These are phyloP conservation scores for Podila verticillata DNA, from an alignment of 192 early-diverging fungal genomes.

Conservation along the genomic window DNA sequence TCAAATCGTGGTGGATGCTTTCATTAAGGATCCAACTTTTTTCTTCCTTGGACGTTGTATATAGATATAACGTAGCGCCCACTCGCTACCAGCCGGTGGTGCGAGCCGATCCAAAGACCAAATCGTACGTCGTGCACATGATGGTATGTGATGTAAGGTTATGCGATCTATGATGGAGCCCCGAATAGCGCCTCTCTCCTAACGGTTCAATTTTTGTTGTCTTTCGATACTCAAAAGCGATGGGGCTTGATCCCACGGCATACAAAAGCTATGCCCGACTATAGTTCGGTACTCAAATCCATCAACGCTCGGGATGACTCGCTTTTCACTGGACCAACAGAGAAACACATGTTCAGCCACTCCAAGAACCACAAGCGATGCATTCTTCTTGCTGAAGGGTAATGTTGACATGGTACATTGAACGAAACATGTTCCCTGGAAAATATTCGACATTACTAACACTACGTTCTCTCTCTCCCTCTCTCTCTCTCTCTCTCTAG, in stretches of 20 bases:
- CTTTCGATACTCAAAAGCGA: conserved; percentile 22
- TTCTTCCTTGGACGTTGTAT: conserved; percentile 1
- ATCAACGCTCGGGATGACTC: conserved; percentile 68
- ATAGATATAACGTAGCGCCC: conserved; percentile 61
- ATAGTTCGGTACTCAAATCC: conserved; percentile 43
- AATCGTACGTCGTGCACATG: conserved; percentile 47
- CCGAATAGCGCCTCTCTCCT: no score
- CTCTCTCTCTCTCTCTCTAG: conserved; percentile 9
- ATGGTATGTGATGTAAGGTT: conserved; percentile 40
- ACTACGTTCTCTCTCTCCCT: neutral
- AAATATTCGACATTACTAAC: neutral
- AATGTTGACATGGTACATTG: neutral
- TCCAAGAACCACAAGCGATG: conserved; percentile 61
- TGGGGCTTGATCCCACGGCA: conserved; percentile 65
- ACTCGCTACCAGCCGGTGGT: conserved; percentile 56
- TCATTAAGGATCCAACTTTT: neutral
- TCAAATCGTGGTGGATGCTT: neutral
- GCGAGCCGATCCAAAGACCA: conserved; percentile 17
- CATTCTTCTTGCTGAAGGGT: conserved; percentile 65
- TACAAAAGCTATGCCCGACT: conserved; percentile 52
- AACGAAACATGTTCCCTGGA: neutral
- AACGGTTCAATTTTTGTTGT: no score
- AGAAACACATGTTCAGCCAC: conserved; percentile 59
- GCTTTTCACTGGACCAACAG: conserved; percentile 41
- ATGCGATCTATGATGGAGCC: no score